These are phyloP conservation scores for Brassica carinata DNA, from an alignment of 345 rosid genomes.

Conservation along the genomic window DNA sequence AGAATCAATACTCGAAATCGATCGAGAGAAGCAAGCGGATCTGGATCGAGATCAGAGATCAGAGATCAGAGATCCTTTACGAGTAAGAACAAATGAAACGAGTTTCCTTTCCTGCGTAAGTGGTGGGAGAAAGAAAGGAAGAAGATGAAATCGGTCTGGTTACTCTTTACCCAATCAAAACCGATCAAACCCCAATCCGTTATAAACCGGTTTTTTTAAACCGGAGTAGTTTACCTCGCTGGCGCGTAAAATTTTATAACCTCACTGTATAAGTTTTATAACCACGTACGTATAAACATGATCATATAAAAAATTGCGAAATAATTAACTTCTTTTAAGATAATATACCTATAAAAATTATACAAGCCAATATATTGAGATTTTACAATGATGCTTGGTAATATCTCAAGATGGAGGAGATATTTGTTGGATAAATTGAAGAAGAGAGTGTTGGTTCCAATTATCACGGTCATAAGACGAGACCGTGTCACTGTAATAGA, in stretches of 20 bases:
- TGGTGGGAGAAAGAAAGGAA: background rate
- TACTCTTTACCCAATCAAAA: background rate
- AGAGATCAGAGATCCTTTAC: background rate
- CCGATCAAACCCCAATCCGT: background rate
- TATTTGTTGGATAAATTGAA: background rate
- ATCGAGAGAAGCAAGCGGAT: background rate
- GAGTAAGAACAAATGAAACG: background rate
- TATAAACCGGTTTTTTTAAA: background rate
- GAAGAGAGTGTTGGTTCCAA: conserved; percentile 40
- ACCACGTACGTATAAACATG: background rate
- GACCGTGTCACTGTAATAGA: conserved; percentile 45
- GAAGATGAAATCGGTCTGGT: conserved; percentile 28
- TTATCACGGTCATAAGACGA: conserved; percentile 27
- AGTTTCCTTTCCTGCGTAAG: background rate
- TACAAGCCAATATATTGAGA: conserved; percentile 4
- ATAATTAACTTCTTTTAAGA: background rate
- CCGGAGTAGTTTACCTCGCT: too few species aligned
- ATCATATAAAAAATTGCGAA: background rate
- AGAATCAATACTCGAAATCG: background rate
- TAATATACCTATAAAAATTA: conserved; percentile 20
- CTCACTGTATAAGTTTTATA: background rate
- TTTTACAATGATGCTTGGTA: background rate
- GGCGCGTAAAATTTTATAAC: too few species aligned
- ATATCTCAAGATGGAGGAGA: conserved; percentile 13
- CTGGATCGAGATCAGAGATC: background rate